Percentiles rank a stretch among this genome's conserved stretches.
Conservation (phyloP, 225 moss, liverwort and hornwort species). For the Straminergon stramineum region DNA sequence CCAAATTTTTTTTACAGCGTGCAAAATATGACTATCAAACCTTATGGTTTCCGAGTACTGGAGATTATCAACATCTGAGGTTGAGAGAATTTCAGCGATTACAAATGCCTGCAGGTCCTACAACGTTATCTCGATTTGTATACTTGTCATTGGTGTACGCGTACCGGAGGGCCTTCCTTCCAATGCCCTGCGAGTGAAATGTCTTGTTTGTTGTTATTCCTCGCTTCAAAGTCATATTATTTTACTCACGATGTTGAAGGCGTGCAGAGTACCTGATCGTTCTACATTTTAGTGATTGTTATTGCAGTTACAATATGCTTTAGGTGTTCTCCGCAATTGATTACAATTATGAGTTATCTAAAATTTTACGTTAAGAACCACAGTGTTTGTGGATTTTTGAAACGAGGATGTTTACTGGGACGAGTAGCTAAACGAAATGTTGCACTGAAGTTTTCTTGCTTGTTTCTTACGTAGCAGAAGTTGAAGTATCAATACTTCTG, state of each 20-base stretch:
- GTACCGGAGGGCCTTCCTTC: neutral
- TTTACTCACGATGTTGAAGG: neutral
- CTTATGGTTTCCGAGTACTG: neutral
- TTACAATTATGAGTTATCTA: neutral
- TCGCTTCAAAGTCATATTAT: neutral
- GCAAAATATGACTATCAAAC: neutral
- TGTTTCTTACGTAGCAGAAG: neutral
- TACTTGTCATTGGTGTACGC: neutral
- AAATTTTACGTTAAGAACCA: neutral
- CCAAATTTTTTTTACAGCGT: neutral
- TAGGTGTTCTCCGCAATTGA: neutral
- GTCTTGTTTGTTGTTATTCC: neutral
- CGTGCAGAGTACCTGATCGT: neutral
- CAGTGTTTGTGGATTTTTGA: neutral
- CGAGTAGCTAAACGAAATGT: neutral
- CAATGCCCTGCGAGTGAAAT: neutral
- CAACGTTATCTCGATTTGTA: neutral
- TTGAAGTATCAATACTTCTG: neutral
- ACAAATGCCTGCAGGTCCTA: neutral
- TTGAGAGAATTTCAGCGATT: neutral
- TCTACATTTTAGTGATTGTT: neutral
- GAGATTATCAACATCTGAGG: neutral
- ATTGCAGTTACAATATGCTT: neutral
- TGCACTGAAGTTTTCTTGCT: neutral
- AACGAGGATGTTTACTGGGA: neutral